Conservation (phyloP, 1,284 basidiomycete species). For the Phlebopus sp. region DNA sequence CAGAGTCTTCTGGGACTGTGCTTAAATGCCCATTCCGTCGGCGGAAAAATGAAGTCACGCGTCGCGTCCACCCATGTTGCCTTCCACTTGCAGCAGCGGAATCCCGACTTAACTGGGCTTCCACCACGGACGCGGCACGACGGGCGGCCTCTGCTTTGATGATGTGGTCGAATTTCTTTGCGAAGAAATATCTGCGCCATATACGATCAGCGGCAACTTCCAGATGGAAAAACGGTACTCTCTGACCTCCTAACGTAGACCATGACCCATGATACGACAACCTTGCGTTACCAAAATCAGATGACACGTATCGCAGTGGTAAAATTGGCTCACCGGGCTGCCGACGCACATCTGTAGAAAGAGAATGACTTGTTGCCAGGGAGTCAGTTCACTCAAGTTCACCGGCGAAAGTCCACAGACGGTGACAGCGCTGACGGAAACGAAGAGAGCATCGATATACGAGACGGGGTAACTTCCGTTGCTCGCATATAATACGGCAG, state of each 20-base stretch:
- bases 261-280: slow-evolving; percentile 70
- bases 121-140: slow-evolving; percentile 15
- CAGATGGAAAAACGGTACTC: slow-evolving; percentile 1
- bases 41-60: slow-evolving; percentile 34
- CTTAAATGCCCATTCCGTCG: slow-evolving; percentile 18
- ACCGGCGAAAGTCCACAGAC: slow-evolving; percentile 77
- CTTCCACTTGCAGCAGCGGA: slow-evolving; percentile 18
- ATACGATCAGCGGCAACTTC: slow-evolving; percentile 1
- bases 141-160: slow-evolving; percentile 49
- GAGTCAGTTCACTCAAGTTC: slow-evolving; percentile 70
- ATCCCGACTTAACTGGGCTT: slow-evolving; percentile 7
- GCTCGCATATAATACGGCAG: slow-evolving; percentile 71
- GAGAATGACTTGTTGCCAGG: slow-evolving; percentile 74
- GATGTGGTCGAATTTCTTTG: slow-evolving; percentile 68
- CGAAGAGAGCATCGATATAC: slow-evolving; percentile 76
- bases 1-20: slow-evolving; percentile 23
- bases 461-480: slow-evolving; percentile 62
- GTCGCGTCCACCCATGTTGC: slow-evolving; percentile 28
- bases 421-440: slow-evolving; percentile 74
- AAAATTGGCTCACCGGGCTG: slow-evolving; percentile 54
- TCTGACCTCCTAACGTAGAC: slow-evolving; percentile 63
- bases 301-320: background rate
- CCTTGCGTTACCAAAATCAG: slow-evolving; percentile 35
- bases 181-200: slow-evolving; percentile 65
- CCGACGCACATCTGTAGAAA: slow-evolving; percentile 73